A percentile compares a stretch with the other conserved stretches of the same genome.
Conservation (phyloP, 495 filamentous ascomycete genomes). For the Aspergillus incahuasiensis region DNA sequence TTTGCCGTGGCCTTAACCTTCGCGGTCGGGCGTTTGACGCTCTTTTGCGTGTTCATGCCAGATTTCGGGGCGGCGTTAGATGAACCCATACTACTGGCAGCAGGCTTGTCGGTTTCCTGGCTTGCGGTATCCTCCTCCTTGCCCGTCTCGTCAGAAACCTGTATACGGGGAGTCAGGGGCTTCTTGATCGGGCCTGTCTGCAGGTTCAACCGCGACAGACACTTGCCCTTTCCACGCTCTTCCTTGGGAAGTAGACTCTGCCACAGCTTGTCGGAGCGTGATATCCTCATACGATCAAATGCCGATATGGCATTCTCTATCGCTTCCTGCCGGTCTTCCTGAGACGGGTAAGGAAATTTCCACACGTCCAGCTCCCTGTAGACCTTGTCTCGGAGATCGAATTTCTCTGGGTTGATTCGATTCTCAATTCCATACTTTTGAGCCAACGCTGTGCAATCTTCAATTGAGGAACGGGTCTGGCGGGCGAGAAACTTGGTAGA, state of each 20-base stretch:
- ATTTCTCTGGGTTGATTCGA: conserved; percentile 58
- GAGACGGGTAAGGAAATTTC: conserved; percentile 63
- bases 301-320: conserved; percentile 80
- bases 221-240: conserved; percentile 76
- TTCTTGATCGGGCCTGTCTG: conserved; percentile 52
- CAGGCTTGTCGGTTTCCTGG: conserved; percentile 53
- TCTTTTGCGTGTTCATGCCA: conserved; percentile 49
- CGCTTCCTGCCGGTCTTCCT: conserved; percentile 67
- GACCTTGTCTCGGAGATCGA: conserved; percentile 60
- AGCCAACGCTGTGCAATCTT: conserved; percentile 53
- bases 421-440: conserved; percentile 55
- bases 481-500: conserved; percentile 53
- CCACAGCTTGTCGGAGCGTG: conserved; percentile 69
- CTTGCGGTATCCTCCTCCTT: conserved; percentile 37
- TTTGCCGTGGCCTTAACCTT: conserved; percentile 51
- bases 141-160: conserved; percentile 48
- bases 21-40: conserved; percentile 53
- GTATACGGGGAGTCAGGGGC: conserved; percentile 49
- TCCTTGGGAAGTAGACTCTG: conserved; percentile 68
- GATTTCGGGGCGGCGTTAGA: conserved; percentile 51
- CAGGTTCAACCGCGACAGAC: conserved; percentile 70
- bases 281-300: conserved; percentile 76
- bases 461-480: conserved; percentile 50
- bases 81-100: conserved; percentile 28
- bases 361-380: conserved; percentile 84